phyloP scores from a whole-genome alignment of 176 grass and related monocot genomes.

The Triticum turgidum region DNA sequence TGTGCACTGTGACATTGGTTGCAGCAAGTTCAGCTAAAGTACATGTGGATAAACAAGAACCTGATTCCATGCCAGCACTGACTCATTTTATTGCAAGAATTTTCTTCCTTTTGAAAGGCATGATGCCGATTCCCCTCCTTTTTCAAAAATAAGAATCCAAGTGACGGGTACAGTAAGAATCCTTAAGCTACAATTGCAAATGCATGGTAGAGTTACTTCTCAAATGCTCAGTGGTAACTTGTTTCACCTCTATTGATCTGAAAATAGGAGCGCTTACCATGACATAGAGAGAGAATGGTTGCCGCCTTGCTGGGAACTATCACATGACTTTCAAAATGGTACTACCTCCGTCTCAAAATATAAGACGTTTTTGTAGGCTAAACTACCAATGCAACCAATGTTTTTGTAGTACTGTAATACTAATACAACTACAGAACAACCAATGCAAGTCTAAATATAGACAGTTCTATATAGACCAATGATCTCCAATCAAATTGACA shows the following conservation, averaged over 20 bases:
- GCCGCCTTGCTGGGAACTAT: not conserved
- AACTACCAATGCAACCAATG: too few relatives aligned
- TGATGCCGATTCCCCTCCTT: constrained; percentile 37
- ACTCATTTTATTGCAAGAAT: not conserved
- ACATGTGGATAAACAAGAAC: constrained; percentile 30
- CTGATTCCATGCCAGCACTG: constrained; percentile 38
- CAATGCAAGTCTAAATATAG: not conserved
- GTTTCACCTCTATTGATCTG: not conserved
- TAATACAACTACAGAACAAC: not conserved
- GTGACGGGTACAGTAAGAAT: not conserved
- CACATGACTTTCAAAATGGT: constrained; percentile 2
- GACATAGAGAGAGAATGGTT: constrained; percentile 2
- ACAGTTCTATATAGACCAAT: not conserved
- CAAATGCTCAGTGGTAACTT: not conserved
- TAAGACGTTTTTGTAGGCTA: too few relatives aligned
- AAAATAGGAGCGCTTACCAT: not conserved
- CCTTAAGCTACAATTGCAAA: not conserved
- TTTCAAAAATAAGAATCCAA: constrained; percentile 21
- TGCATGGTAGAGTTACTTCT: not conserved
- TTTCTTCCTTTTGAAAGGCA: constrained; percentile 21
- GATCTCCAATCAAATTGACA: constrained; percentile 17
- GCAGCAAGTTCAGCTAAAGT: constrained; percentile 10
- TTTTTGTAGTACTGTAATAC: not conserved
- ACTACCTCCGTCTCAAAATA: too few relatives aligned
- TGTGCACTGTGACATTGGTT: not conserved